Evolutionary conservation across 768 basidiomycete genomes (phyloP).

Genomic region (Termitomyces sp.): DNA sequence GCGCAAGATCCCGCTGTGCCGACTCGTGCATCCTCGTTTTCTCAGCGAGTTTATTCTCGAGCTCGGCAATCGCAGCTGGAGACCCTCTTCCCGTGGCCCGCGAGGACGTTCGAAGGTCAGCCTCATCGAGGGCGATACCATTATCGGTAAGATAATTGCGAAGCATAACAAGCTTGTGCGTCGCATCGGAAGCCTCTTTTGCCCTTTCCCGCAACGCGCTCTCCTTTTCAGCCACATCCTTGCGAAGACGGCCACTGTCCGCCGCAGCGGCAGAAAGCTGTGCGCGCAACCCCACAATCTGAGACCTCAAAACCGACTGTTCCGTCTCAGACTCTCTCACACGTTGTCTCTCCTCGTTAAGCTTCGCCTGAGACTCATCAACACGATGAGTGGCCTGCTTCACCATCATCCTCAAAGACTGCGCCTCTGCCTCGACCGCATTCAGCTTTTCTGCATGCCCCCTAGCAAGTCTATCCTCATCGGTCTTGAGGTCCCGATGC

Average conservation of each 20-base stretch:
- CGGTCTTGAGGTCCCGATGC: constrained; percentile 78
- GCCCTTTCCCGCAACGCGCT: constrained; percentile 53
- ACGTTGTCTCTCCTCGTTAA: constrained; percentile 63
- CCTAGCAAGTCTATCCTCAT: constrained; percentile 71
- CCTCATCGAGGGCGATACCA: constrained; percentile 76
- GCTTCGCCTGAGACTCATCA: constrained; percentile 61
- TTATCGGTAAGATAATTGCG: constrained; percentile 86
- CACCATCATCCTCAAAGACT: constrained; percentile 73
- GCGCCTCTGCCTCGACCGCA: constrained; percentile 72
- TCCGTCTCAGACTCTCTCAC: constrained; percentile 61
- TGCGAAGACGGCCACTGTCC: constrained; percentile 64
- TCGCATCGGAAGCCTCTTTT: constrained; percentile 63
- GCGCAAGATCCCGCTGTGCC: constrained; percentile 70
- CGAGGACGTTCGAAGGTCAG: constrained; percentile 46
- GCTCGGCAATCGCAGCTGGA: constrained; percentile 50
- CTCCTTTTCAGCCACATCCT: constrained; percentile 66
- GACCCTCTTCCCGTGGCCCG: constrained; percentile 32
- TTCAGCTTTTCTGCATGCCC: constrained; percentile 80
- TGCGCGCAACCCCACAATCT: constrained; percentile 66
- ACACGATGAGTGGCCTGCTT: constrained; percentile 68
- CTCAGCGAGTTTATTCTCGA: constrained; percentile 77
- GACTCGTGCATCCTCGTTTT: constrained; percentile 66
- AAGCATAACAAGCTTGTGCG: constrained; percentile 71
- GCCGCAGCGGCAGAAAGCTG: constrained; percentile 65
- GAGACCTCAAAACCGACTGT: constrained; percentile 58